phyloP scores from a whole-genome alignment of 2,329 filamentous ascomycete genomes.

The Alternaria brassicicola region DNA sequence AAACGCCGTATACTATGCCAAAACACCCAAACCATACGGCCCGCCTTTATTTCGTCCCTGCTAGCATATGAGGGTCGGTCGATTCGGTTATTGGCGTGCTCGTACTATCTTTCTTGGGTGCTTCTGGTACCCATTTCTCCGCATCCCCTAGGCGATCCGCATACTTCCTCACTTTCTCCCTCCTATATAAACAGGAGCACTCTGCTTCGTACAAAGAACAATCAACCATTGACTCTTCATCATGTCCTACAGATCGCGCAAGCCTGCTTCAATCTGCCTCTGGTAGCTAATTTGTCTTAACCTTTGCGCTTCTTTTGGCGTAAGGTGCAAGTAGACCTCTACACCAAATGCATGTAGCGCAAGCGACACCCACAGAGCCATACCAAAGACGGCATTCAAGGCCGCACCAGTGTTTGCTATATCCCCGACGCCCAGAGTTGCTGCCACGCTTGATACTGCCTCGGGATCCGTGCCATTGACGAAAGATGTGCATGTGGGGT shows the following conservation, averaged over 20 bases:
- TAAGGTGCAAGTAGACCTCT: slow-evolving; percentile 52
- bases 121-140: slow-evolving; percentile 27
- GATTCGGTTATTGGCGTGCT: background rate
- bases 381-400: slow-evolving; percentile 58
- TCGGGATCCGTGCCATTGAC: slow-evolving; percentile 42
- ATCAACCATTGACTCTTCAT: too few species aligned
- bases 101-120: slow-evolving; percentile 6
- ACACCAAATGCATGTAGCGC: slow-evolving; percentile 54
- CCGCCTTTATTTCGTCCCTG: background rate
- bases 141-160: slow-evolving; percentile 38
- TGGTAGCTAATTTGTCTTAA: slow-evolving; percentile 63
- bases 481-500: slow-evolving; percentile 55
- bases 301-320: slow-evolving; percentile 60
- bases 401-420: slow-evolving; percentile 50
- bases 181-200: too few species aligned
- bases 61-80: too few species aligned
- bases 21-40: background rate
- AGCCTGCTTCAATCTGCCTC: slow-evolving; percentile 61
- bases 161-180: too few species aligned
- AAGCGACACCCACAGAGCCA: slow-evolving; percentile 60
- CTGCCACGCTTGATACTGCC: slow-evolving; percentile 28
- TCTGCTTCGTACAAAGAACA: background rate
- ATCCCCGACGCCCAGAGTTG: slow-evolving; percentile 30
- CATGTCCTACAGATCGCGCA: slow-evolving; percentile 49
- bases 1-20: background rate